These are phyloP conservation scores for Verticillium zaregamsianum DNA, from an alignment of 2,329 filamentous ascomycete genomes.

Conservation along the genomic window DNA sequence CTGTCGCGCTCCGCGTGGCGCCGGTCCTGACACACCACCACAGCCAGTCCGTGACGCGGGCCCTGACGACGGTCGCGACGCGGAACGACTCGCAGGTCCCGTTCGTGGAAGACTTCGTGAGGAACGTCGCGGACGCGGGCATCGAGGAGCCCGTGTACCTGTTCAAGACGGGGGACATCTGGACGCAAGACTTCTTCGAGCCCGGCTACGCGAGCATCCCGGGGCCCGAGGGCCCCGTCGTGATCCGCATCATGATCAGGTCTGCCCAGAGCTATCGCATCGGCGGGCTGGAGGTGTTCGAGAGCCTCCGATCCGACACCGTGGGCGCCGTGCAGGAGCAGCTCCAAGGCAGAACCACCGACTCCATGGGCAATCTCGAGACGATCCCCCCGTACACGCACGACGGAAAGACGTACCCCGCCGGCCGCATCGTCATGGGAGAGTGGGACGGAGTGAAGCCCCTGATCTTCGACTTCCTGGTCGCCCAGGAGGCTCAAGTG, in stretches of 20 bases:
- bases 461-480: constrained; percentile 20
- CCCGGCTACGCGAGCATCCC: constrained; percentile 33
- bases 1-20: constrained; percentile 28
- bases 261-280: constrained; percentile 21
- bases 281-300: constrained; percentile 27
- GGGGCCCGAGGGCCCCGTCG: constrained; percentile 25
- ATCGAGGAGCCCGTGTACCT: constrained; percentile 14
- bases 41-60: constrained; percentile 20
- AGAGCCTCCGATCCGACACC: constrained; percentile 21
- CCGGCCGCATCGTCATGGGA: neutral
- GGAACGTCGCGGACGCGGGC: constrained; percentile 5
- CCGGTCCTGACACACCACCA: constrained; percentile 34
- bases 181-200: constrained; percentile 35
- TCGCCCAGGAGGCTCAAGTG: constrained; percentile 27
- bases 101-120: neutral
- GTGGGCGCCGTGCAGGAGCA: constrained; percentile 26
- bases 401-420: neutral
- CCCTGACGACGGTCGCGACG: constrained; percentile 18
- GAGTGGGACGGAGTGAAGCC: constrained; percentile 4
- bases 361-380: constrained; percentile 29
- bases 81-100: neutral
- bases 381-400: constrained; percentile 27
- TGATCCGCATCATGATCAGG: constrained; percentile 27
- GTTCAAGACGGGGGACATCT: constrained; percentile 24
- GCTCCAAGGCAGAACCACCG: constrained; percentile 16